These are phyloP conservation scores for Naganishia onofrii DNA, from an alignment of 768 basidiomycete species.

Conservation along the genomic window DNA sequence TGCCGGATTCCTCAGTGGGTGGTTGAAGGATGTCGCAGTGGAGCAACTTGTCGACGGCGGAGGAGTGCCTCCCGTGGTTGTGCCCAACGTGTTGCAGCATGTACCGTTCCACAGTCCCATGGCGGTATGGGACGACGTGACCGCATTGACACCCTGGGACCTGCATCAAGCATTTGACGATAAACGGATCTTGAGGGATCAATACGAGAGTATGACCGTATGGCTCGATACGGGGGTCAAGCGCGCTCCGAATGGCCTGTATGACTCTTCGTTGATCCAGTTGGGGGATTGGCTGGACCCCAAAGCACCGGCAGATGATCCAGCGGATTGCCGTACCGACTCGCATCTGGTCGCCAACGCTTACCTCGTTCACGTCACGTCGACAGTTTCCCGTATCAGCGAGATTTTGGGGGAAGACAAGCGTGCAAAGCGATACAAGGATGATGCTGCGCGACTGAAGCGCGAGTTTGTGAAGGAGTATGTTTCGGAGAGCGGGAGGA, in stretches of 20 bases:
- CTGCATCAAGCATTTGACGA: constrained; percentile 41
- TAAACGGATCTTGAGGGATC: constrained; percentile 32
- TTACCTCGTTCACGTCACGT: constrained; percentile 42
- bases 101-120: constrained; percentile 29
- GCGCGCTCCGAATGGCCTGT: constrained; percentile 36
- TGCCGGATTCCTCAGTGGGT: constrained; percentile 36
- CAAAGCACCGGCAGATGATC: constrained; percentile 38
- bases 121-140: constrained; percentile 45
- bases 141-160: constrained; percentile 41
- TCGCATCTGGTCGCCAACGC: constrained; percentile 43
- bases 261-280: constrained; percentile 31
- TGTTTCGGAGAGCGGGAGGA: constrained; percentile 38
- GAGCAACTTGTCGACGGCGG: constrained; percentile 37
- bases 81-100: constrained; percentile 35
- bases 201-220: constrained; percentile 39
- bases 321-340: constrained; percentile 40
- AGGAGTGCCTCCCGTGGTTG: constrained; percentile 38
- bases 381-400: constrained; percentile 34
- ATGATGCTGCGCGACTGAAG: constrained; percentile 30
- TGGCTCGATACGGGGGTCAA: constrained; percentile 47
- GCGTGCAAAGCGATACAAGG: constrained; percentile 35
- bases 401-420: constrained; percentile 33
- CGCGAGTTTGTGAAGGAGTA: constrained; percentile 41
- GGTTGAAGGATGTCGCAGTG: constrained; percentile 42
- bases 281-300: constrained; percentile 49